Base-by-base conservation (phyloP, 148 eudicot genomes). In the Mesembryanthemum crystallinum region DNA sequence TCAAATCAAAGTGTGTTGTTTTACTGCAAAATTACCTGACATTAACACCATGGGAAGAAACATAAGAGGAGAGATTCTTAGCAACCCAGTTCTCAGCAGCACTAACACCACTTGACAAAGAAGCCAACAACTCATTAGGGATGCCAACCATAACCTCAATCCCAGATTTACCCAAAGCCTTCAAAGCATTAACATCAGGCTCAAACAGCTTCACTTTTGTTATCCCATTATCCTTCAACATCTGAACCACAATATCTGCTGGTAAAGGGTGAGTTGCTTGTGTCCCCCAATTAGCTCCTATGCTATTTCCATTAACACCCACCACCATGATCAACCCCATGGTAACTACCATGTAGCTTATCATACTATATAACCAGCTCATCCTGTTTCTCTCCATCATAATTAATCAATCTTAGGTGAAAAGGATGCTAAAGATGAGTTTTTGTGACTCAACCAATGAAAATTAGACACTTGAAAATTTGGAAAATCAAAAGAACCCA, bases 241-340 rank as follows among this genome's bases (percentile, higher is more conserved):
- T 51, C 83, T 80, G 72, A 27, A 92, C 94, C 12, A 88, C 89
- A 18, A 72, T 86, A 21, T 85, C 20, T 28, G 84, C 86, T 24
- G 77, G 76, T 58, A 92, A 78, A 39, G 89, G 90, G 64, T 92
- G 90, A 49, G 87, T 88, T 57, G 92, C 77, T 64, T 89, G 93
- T 14, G 89, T 89, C 25, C 97, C 97, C 97, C 94, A 92, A 66
- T 92, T 92, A 35, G 85, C 97, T 43, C 94, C 97, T 59, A 89
- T 85, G 32, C 90, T 86, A 66, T 66, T 62, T 47, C 82, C 88
- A 65, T 74, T 5, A 32, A 81, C 64, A 66, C 77, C 73, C 73
- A 55, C 37, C 33, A 23, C 12, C n/a, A n/a, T n/a, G n/a, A n/a
- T n/a, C n/a, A 80, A 17, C 82, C 57, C 67, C 79, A 80, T 58